phyloP scores from a whole-genome alignment of 495 filamentous ascomycete genomes.

The Penicillium malachiteum region DNA sequence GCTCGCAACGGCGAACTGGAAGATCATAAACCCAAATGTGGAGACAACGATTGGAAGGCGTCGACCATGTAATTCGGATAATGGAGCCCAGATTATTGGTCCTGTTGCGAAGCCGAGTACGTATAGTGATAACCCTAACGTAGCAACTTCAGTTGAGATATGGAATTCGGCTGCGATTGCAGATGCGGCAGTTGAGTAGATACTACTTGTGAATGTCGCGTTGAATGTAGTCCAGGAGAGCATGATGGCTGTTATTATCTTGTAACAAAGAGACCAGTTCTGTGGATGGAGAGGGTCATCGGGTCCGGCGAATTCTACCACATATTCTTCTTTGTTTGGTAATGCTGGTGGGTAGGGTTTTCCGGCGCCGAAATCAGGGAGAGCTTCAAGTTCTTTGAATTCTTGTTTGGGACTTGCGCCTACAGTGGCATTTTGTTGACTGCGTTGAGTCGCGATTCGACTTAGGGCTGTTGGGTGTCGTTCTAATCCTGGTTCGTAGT shows the following conservation, averaged over 20 bases:
- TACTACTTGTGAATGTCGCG: constrained; percentile 63
- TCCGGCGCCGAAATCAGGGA: constrained; percentile 64
- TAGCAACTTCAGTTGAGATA: constrained; percentile 55
- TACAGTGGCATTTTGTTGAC: constrained; percentile 75
- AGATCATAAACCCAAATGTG: constrained; percentile 13
- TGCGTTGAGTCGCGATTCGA: constrained; percentile 71
- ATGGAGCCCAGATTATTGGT: constrained; percentile 61
- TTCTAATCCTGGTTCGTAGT: constrained; percentile 56
- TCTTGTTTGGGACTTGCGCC: constrained; percentile 50
- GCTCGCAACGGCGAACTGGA: constrained; percentile 17
- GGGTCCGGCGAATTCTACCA: constrained; percentile 62
- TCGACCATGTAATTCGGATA: constrained; percentile 60
- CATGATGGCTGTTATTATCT: constrained; percentile 69
- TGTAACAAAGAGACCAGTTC: constrained; percentile 78
- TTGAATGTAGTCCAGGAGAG: constrained; percentile 77
- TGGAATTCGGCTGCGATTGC: constrained; percentile 48
- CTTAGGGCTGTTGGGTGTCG: constrained; percentile 71
- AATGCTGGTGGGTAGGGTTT: constrained; percentile 75
- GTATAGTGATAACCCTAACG: constrained; percentile 59
- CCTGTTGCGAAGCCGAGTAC: constrained; percentile 62
- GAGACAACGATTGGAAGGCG: constrained; percentile 64
- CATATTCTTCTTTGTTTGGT: constrained; percentile 75
- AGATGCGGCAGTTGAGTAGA: constrained; percentile 54
- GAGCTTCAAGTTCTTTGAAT: constrained; percentile 51
- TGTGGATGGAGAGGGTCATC: constrained; percentile 62